phyloP scores from a whole-genome alignment of 495 filamentous ascomycete species.

The Neurospora tetrasperma region DNA sequence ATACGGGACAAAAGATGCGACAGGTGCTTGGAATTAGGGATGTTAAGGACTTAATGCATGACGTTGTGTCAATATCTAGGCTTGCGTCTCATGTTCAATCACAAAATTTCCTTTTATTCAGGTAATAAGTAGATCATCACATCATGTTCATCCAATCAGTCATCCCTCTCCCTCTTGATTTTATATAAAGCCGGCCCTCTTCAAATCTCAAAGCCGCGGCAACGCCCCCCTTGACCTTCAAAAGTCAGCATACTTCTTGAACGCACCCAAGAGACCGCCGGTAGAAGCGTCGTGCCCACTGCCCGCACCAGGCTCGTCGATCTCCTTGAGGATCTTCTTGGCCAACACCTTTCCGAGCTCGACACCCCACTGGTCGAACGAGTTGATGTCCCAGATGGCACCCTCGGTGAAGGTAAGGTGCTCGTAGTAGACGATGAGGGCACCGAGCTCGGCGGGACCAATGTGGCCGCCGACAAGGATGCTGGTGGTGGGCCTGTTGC shows the following conservation, averaged over 20 bases:
- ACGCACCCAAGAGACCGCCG: slow-evolving; percentile 76
- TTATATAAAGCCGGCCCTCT: not conserved
- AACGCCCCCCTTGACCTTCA: not conserved
- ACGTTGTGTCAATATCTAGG: not conserved
- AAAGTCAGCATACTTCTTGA: slow-evolving; percentile 42
- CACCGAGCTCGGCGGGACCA: slow-evolving; percentile 85
- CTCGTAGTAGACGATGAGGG: slow-evolving; percentile 97
- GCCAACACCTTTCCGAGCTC: slow-evolving; percentile 94
- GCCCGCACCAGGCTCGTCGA: slow-evolving; percentile 63
- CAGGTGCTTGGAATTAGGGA: not conserved
- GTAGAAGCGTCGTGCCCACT: slow-evolving; percentile 75
- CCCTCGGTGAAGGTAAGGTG: slow-evolving; percentile 97
- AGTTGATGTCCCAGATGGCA: slow-evolving; percentile 98
- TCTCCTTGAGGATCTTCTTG: slow-evolving; percentile 74
- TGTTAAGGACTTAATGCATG: not conserved
- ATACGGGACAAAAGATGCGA: not conserved
- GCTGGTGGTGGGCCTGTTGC: slow-evolving; percentile 91
- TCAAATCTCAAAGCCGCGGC: not conserved
- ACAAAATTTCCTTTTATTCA: not conserved
- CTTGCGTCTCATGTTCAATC: not conserved
- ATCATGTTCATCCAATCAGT: not conserved
- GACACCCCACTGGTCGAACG: slow-evolving; percentile 98
- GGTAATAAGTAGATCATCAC: not conserved
- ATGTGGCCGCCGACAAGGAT: slow-evolving; percentile 85
- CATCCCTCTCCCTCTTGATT: not conserved